Percentiles rank a stretch among this genome's conserved stretches.
These are phyloP conservation scores for Alternaria conjuncta DNA, from an alignment of 2,329 filamentous ascomycete species.

Conservation along the genomic window DNA sequence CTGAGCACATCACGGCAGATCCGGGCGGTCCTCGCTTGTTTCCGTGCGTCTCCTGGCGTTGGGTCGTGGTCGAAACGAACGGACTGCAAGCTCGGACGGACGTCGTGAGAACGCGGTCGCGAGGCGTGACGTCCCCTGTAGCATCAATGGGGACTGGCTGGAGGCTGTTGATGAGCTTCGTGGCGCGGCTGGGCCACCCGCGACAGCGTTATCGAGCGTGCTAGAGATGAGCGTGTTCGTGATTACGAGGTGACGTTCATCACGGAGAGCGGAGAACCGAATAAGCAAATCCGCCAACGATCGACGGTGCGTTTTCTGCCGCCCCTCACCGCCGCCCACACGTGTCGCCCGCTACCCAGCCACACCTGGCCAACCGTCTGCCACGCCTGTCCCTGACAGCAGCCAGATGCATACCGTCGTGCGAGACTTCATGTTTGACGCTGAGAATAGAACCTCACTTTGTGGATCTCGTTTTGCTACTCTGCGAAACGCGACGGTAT, in stretches of 20 bases:
- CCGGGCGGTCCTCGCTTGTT: slow-evolving; percentile 13
- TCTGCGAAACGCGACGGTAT: neutral
- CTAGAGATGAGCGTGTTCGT: slow-evolving; percentile 6
- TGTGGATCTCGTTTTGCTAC: slow-evolving; percentile 1
- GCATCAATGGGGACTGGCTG: neutral
- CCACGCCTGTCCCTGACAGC: slow-evolving; percentile 6
- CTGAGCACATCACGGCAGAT: slow-evolving; percentile 5
- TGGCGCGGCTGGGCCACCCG: neutral
- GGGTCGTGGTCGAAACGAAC: slow-evolving; percentile 18
- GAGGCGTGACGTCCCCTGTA: neutral
- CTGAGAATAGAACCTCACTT: slow-evolving; percentile 6
- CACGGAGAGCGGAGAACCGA: slow-evolving; percentile 20
- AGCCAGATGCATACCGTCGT: neutral
- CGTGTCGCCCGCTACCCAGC: slow-evolving; percentile 1
- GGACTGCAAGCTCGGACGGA: slow-evolving; percentile 11
- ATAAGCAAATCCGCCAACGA: slow-evolving; percentile 10
- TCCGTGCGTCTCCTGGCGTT: slow-evolving; percentile 11
- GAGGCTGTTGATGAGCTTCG: neutral
- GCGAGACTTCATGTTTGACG: neutral
- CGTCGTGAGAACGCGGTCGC: slow-evolving; percentile 1
- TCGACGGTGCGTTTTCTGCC: slow-evolving; percentile 11
- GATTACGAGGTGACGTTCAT: slow-evolving; percentile 19
- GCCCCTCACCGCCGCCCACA: slow-evolving; percentile 5
- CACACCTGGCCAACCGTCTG: neutral
- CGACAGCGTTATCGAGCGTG: slow-evolving; percentile 5